phyloP scores from a whole-genome alignment of 2,329 filamentous ascomycete genomes.

The Ceratocystis albifundus region DNA sequence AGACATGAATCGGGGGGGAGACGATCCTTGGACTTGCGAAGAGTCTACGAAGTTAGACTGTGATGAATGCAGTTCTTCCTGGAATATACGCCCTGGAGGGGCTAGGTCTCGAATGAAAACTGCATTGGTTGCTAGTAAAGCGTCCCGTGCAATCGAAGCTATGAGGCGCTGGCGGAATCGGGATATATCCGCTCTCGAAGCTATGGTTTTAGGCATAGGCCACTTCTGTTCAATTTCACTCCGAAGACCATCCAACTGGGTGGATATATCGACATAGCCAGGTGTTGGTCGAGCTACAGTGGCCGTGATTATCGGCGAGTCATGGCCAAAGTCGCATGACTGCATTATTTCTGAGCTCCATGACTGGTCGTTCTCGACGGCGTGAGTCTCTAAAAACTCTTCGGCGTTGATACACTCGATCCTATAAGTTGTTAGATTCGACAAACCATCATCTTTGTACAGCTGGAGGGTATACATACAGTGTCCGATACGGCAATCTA shows the following conservation, averaged over 20 bases:
- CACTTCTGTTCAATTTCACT: not conserved
- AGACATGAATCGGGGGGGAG: slow-evolving; percentile 7
- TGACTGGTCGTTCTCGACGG: not conserved
- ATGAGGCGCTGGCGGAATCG: slow-evolving; percentile 4
- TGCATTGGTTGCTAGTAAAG: not conserved
- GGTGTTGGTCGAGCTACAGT: not conserved
- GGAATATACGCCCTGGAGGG: not conserved
- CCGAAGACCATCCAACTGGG: not conserved
- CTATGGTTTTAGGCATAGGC: slow-evolving; percentile 2
- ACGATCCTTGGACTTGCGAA: not conserved
- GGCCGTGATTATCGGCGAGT: not conserved
- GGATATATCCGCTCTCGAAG: not conserved
- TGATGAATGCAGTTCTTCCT: not conserved
- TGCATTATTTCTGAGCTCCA: slow-evolving; percentile 5
- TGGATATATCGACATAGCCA: not conserved
- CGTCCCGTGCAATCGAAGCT: slow-evolving; percentile 4
- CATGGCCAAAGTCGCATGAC: not conserved
- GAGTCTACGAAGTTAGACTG: slow-evolving; percentile 1
- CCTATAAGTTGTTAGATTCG: slow-evolving; percentile 6
- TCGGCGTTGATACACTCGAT: slow-evolving; percentile 9
- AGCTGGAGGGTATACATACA: slow-evolving; percentile 14
- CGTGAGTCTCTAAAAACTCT: not conserved
- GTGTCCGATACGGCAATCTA: slow-evolving; percentile 13
- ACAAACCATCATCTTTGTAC: not conserved
- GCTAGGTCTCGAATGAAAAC: not conserved